These are phyloP conservation scores for Trichoderma sp. DNA, from an alignment of 2,329 filamentous ascomycete genomes.

Conservation along the genomic window DNA sequence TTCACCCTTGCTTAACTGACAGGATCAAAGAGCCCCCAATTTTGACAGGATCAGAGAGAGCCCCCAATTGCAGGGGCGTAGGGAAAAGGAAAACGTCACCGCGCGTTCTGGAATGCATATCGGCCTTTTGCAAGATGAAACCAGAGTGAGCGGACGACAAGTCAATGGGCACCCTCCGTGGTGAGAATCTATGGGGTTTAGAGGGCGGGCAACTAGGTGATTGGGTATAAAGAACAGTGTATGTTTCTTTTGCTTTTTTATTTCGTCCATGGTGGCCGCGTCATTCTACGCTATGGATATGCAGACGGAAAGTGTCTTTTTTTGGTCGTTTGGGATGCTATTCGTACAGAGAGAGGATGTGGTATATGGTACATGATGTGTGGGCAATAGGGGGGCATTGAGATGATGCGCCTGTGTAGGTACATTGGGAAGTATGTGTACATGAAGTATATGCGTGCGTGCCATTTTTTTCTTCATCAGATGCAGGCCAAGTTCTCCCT, in stretches of 20 bases:
- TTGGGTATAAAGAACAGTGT: neutral
- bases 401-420: neutral
- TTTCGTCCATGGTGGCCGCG: neutral
- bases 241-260: neutral
- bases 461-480: neutral
- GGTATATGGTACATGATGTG: neutral
- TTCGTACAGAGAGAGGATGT: neutral
- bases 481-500: neutral
- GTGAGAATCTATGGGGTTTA: neutral
- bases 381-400: neutral
- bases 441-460: neutral
- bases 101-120: neutral
- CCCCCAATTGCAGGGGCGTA: too few relatives aligned
- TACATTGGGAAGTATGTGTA: neutral
- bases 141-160: neutral
- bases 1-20: neutral
- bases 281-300: conserved; percentile 4
- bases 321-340: neutral
- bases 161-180: neutral
- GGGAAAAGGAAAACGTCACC: neutral
- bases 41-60: too few relatives aligned
- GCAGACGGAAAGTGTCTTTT: neutral
- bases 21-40: too few relatives aligned
- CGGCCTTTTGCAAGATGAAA: neutral
- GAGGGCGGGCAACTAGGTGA: neutral